Evolutionary conservation across 2,329 filamentous ascomycete species (phyloP).

Genomic region (Aaosphaeria pasadenensis): DNA sequence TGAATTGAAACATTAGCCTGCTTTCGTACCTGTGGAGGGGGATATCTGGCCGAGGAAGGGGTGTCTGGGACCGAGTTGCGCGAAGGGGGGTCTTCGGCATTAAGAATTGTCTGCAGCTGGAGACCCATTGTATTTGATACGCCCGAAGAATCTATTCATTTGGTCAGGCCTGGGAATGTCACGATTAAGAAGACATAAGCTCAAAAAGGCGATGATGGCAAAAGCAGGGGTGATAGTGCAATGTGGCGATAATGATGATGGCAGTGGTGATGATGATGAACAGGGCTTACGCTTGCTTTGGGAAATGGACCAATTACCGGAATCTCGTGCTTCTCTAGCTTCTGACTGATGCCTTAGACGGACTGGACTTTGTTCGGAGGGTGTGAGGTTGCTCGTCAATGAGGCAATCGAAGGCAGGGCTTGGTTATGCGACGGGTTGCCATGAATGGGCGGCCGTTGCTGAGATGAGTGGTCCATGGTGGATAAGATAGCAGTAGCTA

Average conservation of each 20-base stretch:
- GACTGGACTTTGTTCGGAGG: conserved; percentile 31
- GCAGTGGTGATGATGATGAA: neutral
- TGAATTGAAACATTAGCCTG: conserved; percentile 13
- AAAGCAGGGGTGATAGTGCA: neutral
- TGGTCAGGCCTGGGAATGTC: conserved; percentile 3
- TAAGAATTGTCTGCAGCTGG: conserved; percentile 50
- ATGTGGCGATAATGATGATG: neutral
- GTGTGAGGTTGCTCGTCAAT: conserved; percentile 31
- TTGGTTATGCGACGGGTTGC: conserved; percentile 28
- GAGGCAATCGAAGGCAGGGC: conserved; percentile 39
- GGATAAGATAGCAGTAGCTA: conserved; percentile 2
- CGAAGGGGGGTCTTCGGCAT: conserved; percentile 49
- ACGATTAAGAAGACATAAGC: neutral
- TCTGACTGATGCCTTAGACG: conserved; percentile 32
- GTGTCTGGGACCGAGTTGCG: conserved; percentile 44
- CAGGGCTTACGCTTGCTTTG: conserved; percentile 52
- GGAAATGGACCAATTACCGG: conserved; percentile 59
- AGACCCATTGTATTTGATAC: conserved; percentile 45
- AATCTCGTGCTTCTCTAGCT: conserved; percentile 54
- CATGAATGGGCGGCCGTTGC: conserved; percentile 17
- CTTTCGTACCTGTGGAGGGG: conserved; percentile 11
- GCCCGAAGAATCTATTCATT: conserved; percentile 37
- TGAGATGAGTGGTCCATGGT: conserved; percentile 30
- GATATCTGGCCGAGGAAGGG: conserved; percentile 36
- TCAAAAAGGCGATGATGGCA: neutral